Base-by-base conservation (phyloP, 1,139 yeast species). In the Candida pseudoviswanathii region DNA sequence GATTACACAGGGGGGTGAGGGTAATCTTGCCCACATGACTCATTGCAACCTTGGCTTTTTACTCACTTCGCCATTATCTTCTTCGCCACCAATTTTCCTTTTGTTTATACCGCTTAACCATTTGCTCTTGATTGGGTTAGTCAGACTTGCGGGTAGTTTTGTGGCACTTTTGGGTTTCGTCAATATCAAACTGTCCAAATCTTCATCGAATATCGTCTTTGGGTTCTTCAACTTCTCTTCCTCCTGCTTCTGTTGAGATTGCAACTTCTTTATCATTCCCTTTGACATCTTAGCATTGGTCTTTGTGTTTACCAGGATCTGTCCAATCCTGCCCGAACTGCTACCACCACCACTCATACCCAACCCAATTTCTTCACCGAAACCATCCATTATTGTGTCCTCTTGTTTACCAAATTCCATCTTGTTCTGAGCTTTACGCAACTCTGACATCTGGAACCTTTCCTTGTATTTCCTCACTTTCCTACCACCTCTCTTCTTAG, bases 401-500 rank as follows among this genome's bases (percentile, higher is more conserved):
- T 89, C 96, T 53, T 76, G 75, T 57, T 84, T 78, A 5, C 96
- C 97, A 69, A 92, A 92, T 44, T 80, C 86, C 82, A 92, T 79
- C 58, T 89, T 81, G 63, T 92, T 91, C 58, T 90, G 96, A 2
- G 96, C 88, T 58, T 84, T 85, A 36, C 92, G 85, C 41, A 89
- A 65, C 47, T 91, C 96, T 0, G 96, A 86, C 77, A 87, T 79
- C 60, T 85, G 85, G 67, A 86, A 85, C 60, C 88, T 82, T 62
- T 91, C 90, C 63, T 88, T 89, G 73, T 84, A 80, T 66, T 90
- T 90, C 45, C 96, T 75, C 55, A 87, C 78, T 52, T 92, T 73
- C 55, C 84, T 73, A 0, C 99, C 99, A 2, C 96, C 98, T 59
- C 99, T 77, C 58, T 86, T 87, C 67, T 89, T 89, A 4, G 94